Evolutionary conservation across 257 asterid species (phyloP).

Genomic region (Solanum piurae): DNA sequence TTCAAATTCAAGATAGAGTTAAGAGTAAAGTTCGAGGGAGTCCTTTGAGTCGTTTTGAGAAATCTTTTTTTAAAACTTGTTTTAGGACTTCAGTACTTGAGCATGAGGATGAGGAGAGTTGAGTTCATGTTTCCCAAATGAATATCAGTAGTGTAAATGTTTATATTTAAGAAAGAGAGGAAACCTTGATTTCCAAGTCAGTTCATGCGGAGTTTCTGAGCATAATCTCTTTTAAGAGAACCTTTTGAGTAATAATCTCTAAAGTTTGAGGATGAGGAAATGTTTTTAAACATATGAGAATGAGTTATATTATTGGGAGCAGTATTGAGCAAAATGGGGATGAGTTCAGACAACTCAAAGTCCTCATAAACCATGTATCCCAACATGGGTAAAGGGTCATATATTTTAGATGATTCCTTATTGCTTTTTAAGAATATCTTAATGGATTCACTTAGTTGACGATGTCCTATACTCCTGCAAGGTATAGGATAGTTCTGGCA

Average conservation of each 20-base stretch:
- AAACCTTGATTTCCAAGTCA: too few species aligned
- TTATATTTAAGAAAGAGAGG: not conserved
- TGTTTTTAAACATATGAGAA: not conserved
- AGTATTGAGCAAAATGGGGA: not conserved
- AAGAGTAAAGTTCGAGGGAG: not conserved
- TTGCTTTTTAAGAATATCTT: not conserved
- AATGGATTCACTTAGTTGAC: too few species aligned
- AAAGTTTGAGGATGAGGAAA: not conserved
- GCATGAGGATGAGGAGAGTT: not conserved
- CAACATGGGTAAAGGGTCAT: not conserved
- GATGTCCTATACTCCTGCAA: not conserved
- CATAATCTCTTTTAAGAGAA: not conserved
- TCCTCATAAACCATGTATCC: not conserved
- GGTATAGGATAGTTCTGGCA: not conserved
- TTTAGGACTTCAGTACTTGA: not conserved
- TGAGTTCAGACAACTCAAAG: not conserved
- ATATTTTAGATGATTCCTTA: too few species aligned
- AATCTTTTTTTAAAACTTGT: not conserved
- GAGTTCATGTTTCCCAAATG: not conserved
- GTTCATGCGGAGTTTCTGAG: not conserved
- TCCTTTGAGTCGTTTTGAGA: not conserved
- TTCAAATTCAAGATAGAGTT: not conserved
- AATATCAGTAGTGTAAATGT: not conserved
- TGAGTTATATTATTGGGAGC: not conserved
- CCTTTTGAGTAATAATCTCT: not conserved